Conservation (phyloP, 2,329 filamentous ascomycete genomes). For the Pseudocercospora eumusae region DNA sequence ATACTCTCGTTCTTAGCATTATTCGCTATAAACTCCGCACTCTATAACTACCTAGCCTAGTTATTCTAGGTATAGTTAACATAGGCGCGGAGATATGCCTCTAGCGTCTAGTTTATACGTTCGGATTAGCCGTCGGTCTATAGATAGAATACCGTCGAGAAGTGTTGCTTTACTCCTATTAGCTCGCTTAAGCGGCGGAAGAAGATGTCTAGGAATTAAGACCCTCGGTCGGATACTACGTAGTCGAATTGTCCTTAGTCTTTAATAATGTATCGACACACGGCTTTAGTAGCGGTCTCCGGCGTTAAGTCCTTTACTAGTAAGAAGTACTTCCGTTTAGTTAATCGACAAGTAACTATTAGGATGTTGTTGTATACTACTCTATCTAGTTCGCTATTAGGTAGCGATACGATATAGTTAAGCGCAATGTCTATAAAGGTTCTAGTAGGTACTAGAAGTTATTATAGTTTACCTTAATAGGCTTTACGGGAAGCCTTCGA, state of each 20-base stretch:
- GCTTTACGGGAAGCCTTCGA: neutral
- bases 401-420: neutral
- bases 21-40: neutral
- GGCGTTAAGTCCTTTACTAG: neutral
- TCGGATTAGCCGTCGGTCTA: neutral
- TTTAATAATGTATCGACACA: neutral
- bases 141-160: no score
- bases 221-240: neutral
- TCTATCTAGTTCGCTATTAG: neutral
- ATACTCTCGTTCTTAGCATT: neutral
- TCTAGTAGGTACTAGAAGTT: neutral
- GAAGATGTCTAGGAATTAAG: neutral
- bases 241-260: neutral
- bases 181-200: neutral
- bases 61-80: no score
- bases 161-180: neutral
- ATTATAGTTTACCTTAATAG: neutral
- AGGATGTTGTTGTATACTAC: neutral
- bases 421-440: neutral
- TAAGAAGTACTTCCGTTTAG: neutral
- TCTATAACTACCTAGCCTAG: neutral
- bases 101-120: neutral
- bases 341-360: neutral
- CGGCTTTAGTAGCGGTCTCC: neutral
- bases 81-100: neutral